A percentile compares a stretch with the other conserved stretches of the same genome.
phyloP scores from a whole-genome alignment of 352 stramenopile species.

The Pythium dissotocum region DNA sequence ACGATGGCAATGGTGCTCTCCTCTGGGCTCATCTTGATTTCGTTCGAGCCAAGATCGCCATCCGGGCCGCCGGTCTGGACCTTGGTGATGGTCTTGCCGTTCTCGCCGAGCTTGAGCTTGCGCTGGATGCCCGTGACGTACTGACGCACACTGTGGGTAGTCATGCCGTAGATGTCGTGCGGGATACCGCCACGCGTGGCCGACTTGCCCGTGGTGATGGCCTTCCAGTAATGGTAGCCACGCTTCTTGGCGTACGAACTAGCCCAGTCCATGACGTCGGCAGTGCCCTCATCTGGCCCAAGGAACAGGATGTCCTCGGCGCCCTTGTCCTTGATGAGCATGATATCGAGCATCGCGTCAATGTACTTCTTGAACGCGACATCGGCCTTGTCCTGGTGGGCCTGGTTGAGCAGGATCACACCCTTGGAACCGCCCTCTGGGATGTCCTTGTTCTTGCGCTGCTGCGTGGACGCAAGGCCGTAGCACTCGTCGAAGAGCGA shows the following conservation, averaged over 20 bases:
- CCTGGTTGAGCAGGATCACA: slow-evolving; percentile 94
- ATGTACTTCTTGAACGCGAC: slow-evolving; percentile 95
- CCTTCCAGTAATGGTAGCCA: slow-evolving; percentile 93
- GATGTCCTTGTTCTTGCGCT: slow-evolving; percentile 99
- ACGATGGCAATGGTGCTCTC: slow-evolving; percentile 96
- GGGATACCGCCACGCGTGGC: slow-evolving; percentile 94
- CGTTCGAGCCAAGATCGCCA: slow-evolving; percentile 97
- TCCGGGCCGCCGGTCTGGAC: slow-evolving; percentile 97
- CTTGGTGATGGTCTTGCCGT: slow-evolving; percentile 91
- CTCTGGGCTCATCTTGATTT: slow-evolving; percentile 96
- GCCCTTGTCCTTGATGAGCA: slow-evolving; percentile 85
- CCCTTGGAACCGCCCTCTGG: slow-evolving; percentile 97
- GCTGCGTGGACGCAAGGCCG: slow-evolving; percentile 94
- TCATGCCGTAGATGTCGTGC: slow-evolving; percentile 98
- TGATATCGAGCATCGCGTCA: slow-evolving; percentile 94
- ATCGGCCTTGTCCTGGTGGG: slow-evolving; percentile 84
- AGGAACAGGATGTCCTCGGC: slow-evolving; percentile 97
- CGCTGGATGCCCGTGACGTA: slow-evolving; percentile 95
- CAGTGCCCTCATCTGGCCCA: slow-evolving; percentile 95
- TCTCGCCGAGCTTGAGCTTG: slow-evolving; percentile 88
- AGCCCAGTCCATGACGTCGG: slow-evolving; percentile 93
- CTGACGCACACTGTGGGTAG: slow-evolving; percentile 95
- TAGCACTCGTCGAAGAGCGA: slow-evolving; percentile 98
- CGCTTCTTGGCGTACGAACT: slow-evolving; percentile 91
- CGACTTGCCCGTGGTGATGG: slow-evolving; percentile 97